Conservation (phyloP, 2,329 filamentous ascomycete genomes). For the Colletotrichum sp. region DNA sequence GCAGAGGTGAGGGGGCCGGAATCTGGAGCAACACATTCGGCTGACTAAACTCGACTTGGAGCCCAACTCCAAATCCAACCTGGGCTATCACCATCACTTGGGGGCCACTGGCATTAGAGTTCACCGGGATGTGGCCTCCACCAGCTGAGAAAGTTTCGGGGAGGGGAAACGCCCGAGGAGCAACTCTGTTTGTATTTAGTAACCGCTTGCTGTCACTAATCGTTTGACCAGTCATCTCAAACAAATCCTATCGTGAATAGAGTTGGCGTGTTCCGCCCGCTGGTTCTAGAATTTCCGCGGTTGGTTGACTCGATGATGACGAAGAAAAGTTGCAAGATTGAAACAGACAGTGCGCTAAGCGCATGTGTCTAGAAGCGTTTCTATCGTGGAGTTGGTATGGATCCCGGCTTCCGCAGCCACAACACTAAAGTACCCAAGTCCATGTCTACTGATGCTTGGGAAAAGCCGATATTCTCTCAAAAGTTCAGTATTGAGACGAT, state of each 20-base stretch:
- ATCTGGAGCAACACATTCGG: not conserved
- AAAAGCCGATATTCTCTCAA: not conserved
- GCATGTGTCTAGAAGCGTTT: not conserved
- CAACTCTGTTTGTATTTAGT: not conserved
- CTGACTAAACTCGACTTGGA: slow-evolving; percentile 6
- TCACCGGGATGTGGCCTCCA: not conserved
- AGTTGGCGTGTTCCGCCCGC: not conserved
- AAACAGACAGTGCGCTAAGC: not conserved
- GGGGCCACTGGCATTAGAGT: not conserved
- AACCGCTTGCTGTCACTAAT: not conserved
- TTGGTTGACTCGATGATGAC: not conserved
- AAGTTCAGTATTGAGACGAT: not conserved
- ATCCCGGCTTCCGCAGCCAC: not conserved
- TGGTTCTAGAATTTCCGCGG: not conserved
- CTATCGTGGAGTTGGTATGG: not conserved
- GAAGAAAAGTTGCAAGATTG: not conserved
- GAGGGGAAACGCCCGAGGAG: not conserved
- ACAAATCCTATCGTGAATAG: not conserved
- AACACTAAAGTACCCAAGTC: not conserved
- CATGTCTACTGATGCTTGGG: not conserved
- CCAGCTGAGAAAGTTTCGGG: not conserved
- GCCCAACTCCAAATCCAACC: not conserved
- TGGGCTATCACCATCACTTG: not conserved
- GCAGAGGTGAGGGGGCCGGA: not conserved
- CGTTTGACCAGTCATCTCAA: not conserved